phyloP scores from a whole-genome alignment of 2,329 filamentous ascomycete genomes.

The Alternaria gaisen region DNA sequence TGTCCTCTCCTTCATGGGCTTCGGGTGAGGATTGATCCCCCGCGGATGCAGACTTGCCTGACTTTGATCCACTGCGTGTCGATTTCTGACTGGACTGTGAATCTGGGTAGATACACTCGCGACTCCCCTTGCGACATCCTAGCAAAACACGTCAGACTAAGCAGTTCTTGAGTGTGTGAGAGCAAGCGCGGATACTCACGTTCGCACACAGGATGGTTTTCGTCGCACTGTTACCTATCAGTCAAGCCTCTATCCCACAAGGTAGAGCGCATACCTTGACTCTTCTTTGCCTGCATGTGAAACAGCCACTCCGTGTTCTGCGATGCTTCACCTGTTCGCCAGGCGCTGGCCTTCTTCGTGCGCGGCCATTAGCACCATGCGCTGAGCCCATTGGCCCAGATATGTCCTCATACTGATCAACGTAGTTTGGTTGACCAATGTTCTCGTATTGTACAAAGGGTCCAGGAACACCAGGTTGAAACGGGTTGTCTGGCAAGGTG shows the following conservation, averaged over 20 bases:
- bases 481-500: conserved; percentile 42
- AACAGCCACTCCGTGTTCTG: conserved; percentile 92
- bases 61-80: conserved; percentile 58
- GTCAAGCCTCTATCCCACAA: conserved; percentile 9
- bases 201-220: conserved; percentile 86
- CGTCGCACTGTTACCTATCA: conserved; percentile 75
- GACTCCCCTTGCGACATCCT: conserved; percentile 90
- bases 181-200: conserved; percentile 54
- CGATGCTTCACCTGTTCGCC: conserved; percentile 87
- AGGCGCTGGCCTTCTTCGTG: conserved; percentile 42
- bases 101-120: conserved; percentile 91
- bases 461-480: conserved; percentile 42
- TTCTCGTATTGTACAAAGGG: conserved; percentile 47
- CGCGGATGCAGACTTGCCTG: conserved; percentile 53
- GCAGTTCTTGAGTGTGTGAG: conserved; percentile 9
- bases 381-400: conserved; percentile 37
- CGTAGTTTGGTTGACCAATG: conserved; percentile 43
- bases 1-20: conserved; percentile 55
- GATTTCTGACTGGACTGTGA: conserved; percentile 62
- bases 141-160: conserved; percentile 26
- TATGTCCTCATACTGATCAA: conserved; percentile 49
- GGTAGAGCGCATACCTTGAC: conserved; percentile 68
- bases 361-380: conserved; percentile 39
- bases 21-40: conserved; percentile 63
- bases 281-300: conserved; percentile 85